Evolutionary conservation across 352 stramenopile genomes (phyloP), one percentile per base, ranked within the genome.

Genomic region (Globisporangium canariense): DNA sequence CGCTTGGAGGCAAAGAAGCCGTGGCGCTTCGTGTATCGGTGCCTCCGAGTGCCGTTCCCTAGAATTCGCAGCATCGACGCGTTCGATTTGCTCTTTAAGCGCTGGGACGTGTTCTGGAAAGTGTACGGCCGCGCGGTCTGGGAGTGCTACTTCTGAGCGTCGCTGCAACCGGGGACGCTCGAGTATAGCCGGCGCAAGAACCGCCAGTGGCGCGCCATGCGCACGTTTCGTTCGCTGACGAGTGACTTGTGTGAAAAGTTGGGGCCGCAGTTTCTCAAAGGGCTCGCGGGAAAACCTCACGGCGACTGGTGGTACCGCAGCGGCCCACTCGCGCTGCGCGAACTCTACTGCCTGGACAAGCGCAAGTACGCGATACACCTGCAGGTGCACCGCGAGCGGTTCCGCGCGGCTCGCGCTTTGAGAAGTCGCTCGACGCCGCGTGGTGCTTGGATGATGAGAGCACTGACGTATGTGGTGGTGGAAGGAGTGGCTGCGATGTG

Each of bases 61-160:
- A 53, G 0, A 66, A 67, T 41, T 13, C 66, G 60, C 6, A 45
- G 49, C 3, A 52, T 68, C 0, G 77, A 86, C 38, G 53, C 58
- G 22, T 81, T 74, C 36, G 77, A 79, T 30, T 59, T 81, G 20
- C 60, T 81, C 55, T 86, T 86, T 62, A 57, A 78, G 66, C 71
- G 69, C 50, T 86, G 75, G 77, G 77, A 86, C 58, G 64, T 66
- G 10, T 86, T 86, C 47, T 86, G 77, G 77, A 55, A 8, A 9
- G 1, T 58, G 16, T 68, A 82, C 43, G 75, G 75, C 5, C 77
- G 68, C 32, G 75, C 77, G 3, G 73, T 83, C 13, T 86, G 77
- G 77, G 77, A 86, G 58, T 67, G 77, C 13, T 51, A 56, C 64
- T 86, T 73, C 54, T 86, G 73, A 73, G 68, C 73, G 58, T 73